Base-by-base conservation (phyloP, 257 asterid genomes). In the Fraxinus cuspidata region DNA sequence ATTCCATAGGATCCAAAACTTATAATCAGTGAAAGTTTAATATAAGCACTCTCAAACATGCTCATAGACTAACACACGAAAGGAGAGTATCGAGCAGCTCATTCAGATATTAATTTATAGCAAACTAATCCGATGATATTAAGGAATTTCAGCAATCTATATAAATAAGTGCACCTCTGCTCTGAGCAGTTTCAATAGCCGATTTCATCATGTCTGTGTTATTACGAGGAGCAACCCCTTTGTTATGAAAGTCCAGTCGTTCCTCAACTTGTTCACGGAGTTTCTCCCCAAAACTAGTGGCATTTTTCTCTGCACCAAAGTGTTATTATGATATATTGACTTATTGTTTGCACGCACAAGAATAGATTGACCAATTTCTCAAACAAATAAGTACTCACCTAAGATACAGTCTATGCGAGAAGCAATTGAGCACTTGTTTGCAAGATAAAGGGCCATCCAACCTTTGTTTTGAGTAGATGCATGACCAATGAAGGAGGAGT, bases 261-360 rank as follows among this genome's bases (percentile, higher is more conserved):
- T 95, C 99, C 83, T 95, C 99, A 76, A 95, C 99, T 86, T 95
- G 99, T 86, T 95, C 97, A 42, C 99, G 97, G 56, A 95, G 98
- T 81, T 95, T 93, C 86, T 91, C 99, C 6, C 99, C 99, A 78
- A 85, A 95, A 38, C 90, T 81, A 68, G 86, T 86, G 66, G 99
- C 90, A 66, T 73, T 95, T 73, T 87, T 88, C 13, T 95, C 99
- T 95, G 88, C 71, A 80, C 56, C n/a, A 31, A 66, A 29, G 77
- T 53, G 65, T 67, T 2, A 21, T 25, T 65, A 75, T 3, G 8
- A 29, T 27, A 35, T 25, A 74, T n/a, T 47, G 53, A 74, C 47
- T 76, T 42, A 35, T 19, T 1, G 21, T 71, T n/a, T 19, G 63
- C 64, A 73, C 31, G 68, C 78, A 78, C 25, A 28, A 63, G 64